Conservation (phyloP, 495 filamentous ascomycete species). For the Aspergillus kassunensis region DNA sequence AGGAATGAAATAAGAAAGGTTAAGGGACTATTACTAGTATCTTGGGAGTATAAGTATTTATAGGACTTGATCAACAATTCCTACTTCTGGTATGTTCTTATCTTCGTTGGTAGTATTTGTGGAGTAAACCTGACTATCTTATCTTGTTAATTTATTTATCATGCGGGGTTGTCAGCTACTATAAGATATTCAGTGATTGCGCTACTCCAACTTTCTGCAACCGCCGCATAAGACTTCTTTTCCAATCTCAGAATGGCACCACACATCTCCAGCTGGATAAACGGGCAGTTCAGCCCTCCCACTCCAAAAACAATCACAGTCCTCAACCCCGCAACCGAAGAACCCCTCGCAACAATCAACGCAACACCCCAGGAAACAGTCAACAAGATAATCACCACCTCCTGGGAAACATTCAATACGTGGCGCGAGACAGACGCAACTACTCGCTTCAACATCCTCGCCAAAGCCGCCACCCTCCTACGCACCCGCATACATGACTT, state of each 20-base stretch:
- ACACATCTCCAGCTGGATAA: slow-evolving; percentile 28
- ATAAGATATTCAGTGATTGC: not conserved
- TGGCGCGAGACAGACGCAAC: slow-evolving; percentile 56
- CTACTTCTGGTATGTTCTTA: too few relatives aligned
- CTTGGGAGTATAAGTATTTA: slow-evolving; percentile 7
- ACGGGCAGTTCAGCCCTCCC: slow-evolving; percentile 19
- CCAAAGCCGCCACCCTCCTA: slow-evolving; percentile 51
- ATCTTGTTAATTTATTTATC: not conserved
- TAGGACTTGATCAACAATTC: too few relatives aligned
- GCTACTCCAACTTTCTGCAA: not conserved
- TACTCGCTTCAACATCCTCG: slow-evolving; percentile 52
- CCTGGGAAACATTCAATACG: slow-evolving; percentile 47
- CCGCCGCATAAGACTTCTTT: not conserved
- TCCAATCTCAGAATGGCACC: slow-evolving; percentile 9
- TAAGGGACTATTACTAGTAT: slow-evolving; percentile 5
- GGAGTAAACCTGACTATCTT: not conserved
- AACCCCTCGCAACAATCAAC: slow-evolving; percentile 39
- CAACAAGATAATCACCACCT: slow-evolving; percentile 38
- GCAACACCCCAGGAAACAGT: slow-evolving; percentile 48
- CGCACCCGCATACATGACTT: slow-evolving; percentile 45
- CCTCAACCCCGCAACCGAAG: slow-evolving; percentile 22
- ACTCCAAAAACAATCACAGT: slow-evolving; percentile 15
- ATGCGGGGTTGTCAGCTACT: not conserved
- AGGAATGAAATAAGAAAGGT: not conserved
- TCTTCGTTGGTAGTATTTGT: too few relatives aligned